A percentile compares a stretch with the other conserved stretches of the same genome.
Conservation (phyloP, 768 basidiomycete species). For the Trichaptum fuscoviolaceum region DNA sequence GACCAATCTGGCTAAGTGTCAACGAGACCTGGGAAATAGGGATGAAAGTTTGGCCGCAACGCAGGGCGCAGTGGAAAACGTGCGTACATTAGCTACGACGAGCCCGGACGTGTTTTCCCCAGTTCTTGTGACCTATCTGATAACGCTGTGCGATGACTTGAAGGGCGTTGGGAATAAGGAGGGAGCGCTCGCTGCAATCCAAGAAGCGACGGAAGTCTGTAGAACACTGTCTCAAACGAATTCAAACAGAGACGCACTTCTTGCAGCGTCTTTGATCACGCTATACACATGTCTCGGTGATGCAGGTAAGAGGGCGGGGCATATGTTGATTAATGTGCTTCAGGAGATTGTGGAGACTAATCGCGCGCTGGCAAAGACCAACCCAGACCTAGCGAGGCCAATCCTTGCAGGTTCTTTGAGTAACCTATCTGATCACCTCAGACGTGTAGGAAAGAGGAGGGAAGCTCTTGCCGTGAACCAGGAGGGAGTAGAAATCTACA, state of each 20-base stretch:
- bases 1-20: no score
- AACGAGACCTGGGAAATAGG: no score
- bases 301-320: constrained; percentile 5
- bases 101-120: background rate
- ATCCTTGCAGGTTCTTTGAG: constrained; percentile 8
- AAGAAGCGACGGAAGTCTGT: constrained; percentile 1
- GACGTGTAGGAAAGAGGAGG: constrained; percentile 1
- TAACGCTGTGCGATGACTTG: constrained; percentile 2
- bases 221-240: background rate
- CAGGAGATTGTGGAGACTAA: no score
- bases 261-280: constrained; percentile 1
- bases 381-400: background rate
- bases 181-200: constrained; percentile 8
- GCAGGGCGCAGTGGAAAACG: no score
- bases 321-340: background rate
- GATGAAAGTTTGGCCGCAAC: no score
- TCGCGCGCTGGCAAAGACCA: background rate
- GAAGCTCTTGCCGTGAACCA: constrained; percentile 10
- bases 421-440: constrained; percentile 9
- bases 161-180: constrained; percentile 3
- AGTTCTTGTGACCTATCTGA: background rate
- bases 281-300: constrained; percentile 1
- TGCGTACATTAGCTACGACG: background rate
- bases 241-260: constrained; percentile 1
- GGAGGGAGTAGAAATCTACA: constrained; percentile 6